phyloP scores from a whole-genome alignment of 2,329 filamentous ascomycete genomes.

The Aspergillus vadensis region DNA sequence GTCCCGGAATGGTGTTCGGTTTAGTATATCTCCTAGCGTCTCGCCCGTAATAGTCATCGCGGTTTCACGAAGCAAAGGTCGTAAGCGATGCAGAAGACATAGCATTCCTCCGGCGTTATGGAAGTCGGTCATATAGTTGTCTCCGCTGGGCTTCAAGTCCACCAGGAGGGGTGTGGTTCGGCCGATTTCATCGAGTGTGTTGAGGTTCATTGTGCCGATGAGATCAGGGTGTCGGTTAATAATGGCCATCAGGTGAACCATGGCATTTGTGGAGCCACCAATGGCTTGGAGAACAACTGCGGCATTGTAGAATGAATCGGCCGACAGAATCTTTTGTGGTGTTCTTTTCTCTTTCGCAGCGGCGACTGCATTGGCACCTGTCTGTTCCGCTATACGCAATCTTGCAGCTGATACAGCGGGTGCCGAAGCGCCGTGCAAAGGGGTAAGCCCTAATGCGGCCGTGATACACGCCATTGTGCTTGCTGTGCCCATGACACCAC shows the following conservation, averaged over 20 bases:
- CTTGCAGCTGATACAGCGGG: slow-evolving; percentile 56
- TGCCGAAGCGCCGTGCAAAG: slow-evolving; percentile 54
- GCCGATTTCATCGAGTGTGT: slow-evolving; percentile 52
- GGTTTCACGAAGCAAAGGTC: slow-evolving; percentile 48
- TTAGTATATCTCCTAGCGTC: slow-evolving; percentile 50
- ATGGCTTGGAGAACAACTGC: slow-evolving; percentile 57
- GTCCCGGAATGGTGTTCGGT: slow-evolving; percentile 43
- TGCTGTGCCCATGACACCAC: slow-evolving; percentile 60
- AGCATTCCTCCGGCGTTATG: slow-evolving; percentile 56
- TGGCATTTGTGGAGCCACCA: slow-evolving; percentile 57
- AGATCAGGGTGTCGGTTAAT: slow-evolving; percentile 54
- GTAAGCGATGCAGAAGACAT: slow-evolving; percentile 48
- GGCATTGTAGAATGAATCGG: slow-evolving; percentile 54
- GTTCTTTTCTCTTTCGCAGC: slow-evolving; percentile 41
- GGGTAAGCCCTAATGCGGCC: slow-evolving; percentile 55
- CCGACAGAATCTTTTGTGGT: slow-evolving; percentile 48
- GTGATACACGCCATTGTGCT: slow-evolving; percentile 59
- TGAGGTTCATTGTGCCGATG: slow-evolving; percentile 47
- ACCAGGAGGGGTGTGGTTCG: slow-evolving; percentile 49
- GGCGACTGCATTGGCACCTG: slow-evolving; percentile 52
- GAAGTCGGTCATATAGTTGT: slow-evolving; percentile 58
- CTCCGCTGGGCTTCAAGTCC: slow-evolving; percentile 56
- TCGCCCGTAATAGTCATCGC: slow-evolving; percentile 51
- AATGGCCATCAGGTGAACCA: slow-evolving; percentile 57
- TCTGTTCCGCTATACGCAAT: slow-evolving; percentile 56